Evolutionary conservation across 1,139 yeast species (phyloP), one percentile per base, ranked within the genome.

Genomic region (Eremothecium sinecaudum): DNA sequence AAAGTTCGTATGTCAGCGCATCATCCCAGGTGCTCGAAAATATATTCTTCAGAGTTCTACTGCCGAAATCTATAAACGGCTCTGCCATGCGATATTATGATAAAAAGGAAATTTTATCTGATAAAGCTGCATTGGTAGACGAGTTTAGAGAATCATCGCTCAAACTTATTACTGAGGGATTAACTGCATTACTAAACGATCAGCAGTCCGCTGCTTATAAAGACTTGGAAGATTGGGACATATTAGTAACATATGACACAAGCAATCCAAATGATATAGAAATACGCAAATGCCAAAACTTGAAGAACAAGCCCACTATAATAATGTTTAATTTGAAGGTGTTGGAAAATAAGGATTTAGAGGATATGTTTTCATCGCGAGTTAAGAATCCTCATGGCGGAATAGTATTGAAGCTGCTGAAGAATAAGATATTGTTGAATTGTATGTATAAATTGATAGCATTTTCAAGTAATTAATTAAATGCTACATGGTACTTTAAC

Each of bases 1-100:
- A 41, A 15, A 49, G 47, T 22, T 50, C 55, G 8, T 53, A 53
- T 32, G 33, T 53, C 5, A 21, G 42, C 10, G 51, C 50, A 31
- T 32, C 30, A 40, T 44, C 12, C 16, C 24, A 12, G 11, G 22
- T n/a, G 8, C 23, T 35, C 34, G 15, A 23, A 23, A 21, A 31
- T 24, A 22, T 35, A 28, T 21, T 33, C 37, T 13, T 28, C 12
- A 23, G 24, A n/a, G 32, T 33, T 13, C 39, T 46, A 41, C 30
- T 45, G 11, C 50, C 50, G 13, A 33, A 34, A 4, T 37, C 46
- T 5, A 41, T 42, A 9, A 29, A 39, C 11, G 26, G 32, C 22
- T 42, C 47, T 3, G 32, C 27, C 13, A 42, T 42, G 36, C 33
- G 42, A 26, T 31, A 33, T 15, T 39, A 43, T 13, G 22, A 31